Base-by-base conservation (phyloP, 306 rosid species). In the Prunus padus region DNA sequence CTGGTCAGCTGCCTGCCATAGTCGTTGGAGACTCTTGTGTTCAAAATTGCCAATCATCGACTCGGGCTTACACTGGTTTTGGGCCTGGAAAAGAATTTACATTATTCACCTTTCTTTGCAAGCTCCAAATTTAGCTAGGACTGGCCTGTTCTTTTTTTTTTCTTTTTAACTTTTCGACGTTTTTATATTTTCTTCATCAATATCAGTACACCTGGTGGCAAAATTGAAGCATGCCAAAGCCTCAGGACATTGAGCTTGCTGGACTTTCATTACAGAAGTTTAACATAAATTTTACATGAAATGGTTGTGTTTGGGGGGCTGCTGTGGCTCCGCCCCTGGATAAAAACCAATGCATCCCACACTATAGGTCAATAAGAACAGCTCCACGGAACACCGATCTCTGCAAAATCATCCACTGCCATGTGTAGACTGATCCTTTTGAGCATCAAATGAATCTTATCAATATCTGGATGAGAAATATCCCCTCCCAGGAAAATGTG, bases 401-500 rank as follows among this genome's bases (percentile, higher is more conserved):
- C 69, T 45, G 13, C 15, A 45, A 61, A 45, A 46, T 46, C 67
- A 73, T 46, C 47, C 54, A 20, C 69, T 25, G 60, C n/a, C 25
- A 50, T 75, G 52, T 75, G 72, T 12, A 52, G 10, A 54, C 54
- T 50, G 42, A 75, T 54, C 40, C 14, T 75, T 47, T 50, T 75
- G 20, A 75, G 72, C 72, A 31, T 30, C 50, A 65, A 65, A 75
- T 65, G 55, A 65, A 75, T 52, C 12, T 31, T 52, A 22, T 75
- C 79, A 3, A 65, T 55, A 65, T 75, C 72, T 65, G 72, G 65
- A 65, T 65, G 79, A 6, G 64, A 64, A 8, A 50, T 22, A 65
- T 75, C 72, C 52, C 79, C 72, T 65, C 72, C 72, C 16, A 51
- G 20, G 51, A 65, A 75, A 51, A 33, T 50, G 31, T 75, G 72